Conservation (phyloP, 83 land plant genomes). For the Picea abies region DNA sequence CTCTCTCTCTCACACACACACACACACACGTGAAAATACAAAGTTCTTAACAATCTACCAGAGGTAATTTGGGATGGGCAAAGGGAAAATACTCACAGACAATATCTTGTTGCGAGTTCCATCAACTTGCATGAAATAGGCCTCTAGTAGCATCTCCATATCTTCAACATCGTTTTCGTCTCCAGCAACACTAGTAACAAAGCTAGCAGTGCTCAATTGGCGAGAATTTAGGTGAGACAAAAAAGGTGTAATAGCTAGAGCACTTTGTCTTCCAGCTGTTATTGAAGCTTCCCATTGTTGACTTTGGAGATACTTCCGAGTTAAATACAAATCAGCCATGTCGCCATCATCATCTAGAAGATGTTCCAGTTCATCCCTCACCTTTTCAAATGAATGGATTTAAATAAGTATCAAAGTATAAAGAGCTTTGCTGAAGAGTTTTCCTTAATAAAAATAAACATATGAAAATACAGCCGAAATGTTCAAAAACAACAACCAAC, state of each 20-base stretch:
- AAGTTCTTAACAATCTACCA: neutral
- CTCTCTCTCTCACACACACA: too few relatives aligned
- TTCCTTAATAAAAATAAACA: too few relatives aligned
- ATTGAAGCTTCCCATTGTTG: conserved; percentile 63
- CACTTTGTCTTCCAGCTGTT: conserved; percentile 35
- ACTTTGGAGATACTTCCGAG: conserved; percentile 74
- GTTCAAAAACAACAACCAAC: too few relatives aligned
- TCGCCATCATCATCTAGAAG: conserved; percentile 93
- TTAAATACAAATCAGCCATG: conserved; percentile 92
- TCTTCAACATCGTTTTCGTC: conserved; percentile 90
- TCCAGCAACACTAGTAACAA: conserved; percentile 40
- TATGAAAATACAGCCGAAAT: too few relatives aligned
- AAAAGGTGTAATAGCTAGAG: conserved; percentile 32
- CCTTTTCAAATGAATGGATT: conserved; percentile 42
- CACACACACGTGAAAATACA: neutral
- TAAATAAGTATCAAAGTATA: neutral
- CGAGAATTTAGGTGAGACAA: conserved; percentile 48
- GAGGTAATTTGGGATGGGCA: neutral
- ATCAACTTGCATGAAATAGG: conserved; percentile 97
- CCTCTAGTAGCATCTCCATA: conserved; percentile 97
- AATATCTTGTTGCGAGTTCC: conserved; percentile 92
- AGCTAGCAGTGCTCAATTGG: conserved; percentile 58
- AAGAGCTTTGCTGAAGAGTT: too few relatives aligned
- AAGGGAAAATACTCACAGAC: conserved; percentile 52
- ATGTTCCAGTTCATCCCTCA: conserved; percentile 95